A percentile compares a stretch with the other conserved stretches of the same genome.
Evolutionary conservation across 768 basidiomycete species (phyloP).

Genomic region (Leucosporidium creatinivorum): DNA sequence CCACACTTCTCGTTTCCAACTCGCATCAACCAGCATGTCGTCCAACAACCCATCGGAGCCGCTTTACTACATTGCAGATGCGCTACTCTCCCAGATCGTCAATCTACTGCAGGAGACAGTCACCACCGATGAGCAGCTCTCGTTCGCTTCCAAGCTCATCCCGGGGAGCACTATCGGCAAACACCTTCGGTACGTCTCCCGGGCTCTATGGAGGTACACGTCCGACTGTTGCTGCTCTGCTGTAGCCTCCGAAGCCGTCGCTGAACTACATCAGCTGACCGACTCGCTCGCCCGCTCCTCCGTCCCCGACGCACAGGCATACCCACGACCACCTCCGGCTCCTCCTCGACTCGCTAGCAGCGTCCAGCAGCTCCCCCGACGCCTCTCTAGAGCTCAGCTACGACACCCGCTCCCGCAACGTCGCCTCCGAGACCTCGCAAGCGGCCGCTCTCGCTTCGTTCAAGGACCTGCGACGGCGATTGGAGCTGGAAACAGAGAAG

Average conservation of each 20-base stretch:
- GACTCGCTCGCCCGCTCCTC: not conserved
- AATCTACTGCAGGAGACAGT: slow-evolving; percentile 8
- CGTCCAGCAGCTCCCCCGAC: not conserved
- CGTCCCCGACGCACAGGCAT: slow-evolving; percentile 4
- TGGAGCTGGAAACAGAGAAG: not conserved
- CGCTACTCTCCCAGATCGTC: slow-evolving; percentile 3
- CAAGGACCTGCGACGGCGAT: not conserved
- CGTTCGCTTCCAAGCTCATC: not conserved
- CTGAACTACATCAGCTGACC: too few species aligned
- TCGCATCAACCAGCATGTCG: not conserved
- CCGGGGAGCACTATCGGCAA: slow-evolving; percentile 31
- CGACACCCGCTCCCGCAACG: slow-evolving; percentile 26
- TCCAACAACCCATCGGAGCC: slow-evolving; percentile 1
- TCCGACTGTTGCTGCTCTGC: too few species aligned
- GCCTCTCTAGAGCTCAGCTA: slow-evolving; percentile 14
- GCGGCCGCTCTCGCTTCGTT: slow-evolving; percentile 11
- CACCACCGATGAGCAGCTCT: slow-evolving; percentile 17
- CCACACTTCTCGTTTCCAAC: too few species aligned
- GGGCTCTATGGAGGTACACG: too few species aligned
- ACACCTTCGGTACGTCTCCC: slow-evolving; percentile 24
- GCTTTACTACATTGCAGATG: not conserved
- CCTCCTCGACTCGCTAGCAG: slow-evolving; percentile 16
- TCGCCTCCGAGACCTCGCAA: slow-evolving; percentile 21
- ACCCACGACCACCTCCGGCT: slow-evolving; percentile 28
- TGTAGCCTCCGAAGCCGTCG: too few species aligned